Evolutionary conservation across 2,329 filamentous ascomycete species (phyloP), one percentile per base, ranked within the genome.

Genomic region (Ilyonectria sp.): DNA sequence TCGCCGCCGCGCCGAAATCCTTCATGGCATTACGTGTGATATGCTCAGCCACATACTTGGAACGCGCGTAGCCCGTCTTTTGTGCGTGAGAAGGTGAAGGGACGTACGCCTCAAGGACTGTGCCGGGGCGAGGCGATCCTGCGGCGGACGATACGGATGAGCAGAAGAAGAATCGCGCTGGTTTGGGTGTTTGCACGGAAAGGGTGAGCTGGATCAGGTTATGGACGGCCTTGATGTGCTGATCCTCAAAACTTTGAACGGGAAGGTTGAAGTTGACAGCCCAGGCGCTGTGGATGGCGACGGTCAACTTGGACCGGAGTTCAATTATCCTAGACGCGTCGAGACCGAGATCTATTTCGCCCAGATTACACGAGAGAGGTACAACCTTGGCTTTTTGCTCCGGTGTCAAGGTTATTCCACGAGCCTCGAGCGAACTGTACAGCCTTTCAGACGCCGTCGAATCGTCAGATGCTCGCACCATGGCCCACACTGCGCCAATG

Each of bases 241-340:
- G 79, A 7, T 78, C 72, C 44, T 87, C 86, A 60, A 89, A 89
- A 44, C 81, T 85, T 11, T 78, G 77, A 0, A 89, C 79, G 0
- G 79, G 78, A 53, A 88, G 80, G 72, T 87, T 88, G 76, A 89
- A 89, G 74, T 89, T 89, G 8, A 89, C 87, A 0, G 85, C 80
- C 87, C 86, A 88, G 0, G 86, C 85, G 67, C 81, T 80, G 75
- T 89, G 86, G 26, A 89, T 84, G 21, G 87, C 79, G 8, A 74
- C 73, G 0, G 82, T 84, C 17, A 87, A 72, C 0, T 77, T 70
- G 6, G 60, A 54, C 6, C 57, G 57, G 0, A 86, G 61, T 11
- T 77, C 72, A 1, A 69, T 31, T 9, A 81, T 75, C 2, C 70
- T 85, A 0, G 60, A 55, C 8, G 60, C 47, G 2, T 64, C 60